A percentile compares a stretch with the other conserved stretches of the same genome.
phyloP scores from a whole-genome alignment of 1,284 basidiomycete species.

The Sanghuangporus weigelae region DNA sequence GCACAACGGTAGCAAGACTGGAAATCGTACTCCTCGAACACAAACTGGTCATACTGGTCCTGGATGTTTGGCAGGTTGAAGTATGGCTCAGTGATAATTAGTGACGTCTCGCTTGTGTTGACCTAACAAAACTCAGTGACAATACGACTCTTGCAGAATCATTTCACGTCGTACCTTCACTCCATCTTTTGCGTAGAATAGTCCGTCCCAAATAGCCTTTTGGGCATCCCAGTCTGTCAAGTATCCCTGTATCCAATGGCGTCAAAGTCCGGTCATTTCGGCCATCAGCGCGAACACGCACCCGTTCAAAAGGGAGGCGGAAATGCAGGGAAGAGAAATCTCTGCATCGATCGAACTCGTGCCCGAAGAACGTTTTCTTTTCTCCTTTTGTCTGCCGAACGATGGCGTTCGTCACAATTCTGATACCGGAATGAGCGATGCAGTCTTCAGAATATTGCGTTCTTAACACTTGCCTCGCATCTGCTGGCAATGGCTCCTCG shows the following conservation, averaged over 20 bases:
- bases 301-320: conserved; percentile 83
- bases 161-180: conserved; percentile 49
- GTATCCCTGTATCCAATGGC: conserved; percentile 58
- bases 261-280: conserved; percentile 14
- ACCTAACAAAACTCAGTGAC: conserved; percentile 42
- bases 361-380: conserved; percentile 73
- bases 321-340: conserved; percentile 79
- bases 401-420: conserved; percentile 74
- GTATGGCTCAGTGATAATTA: conserved; percentile 90
- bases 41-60: conserved; percentile 87
- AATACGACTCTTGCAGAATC: background rate
- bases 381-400: conserved; percentile 71
- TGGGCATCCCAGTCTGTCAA: conserved; percentile 90
- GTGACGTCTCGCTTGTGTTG: conserved; percentile 62
- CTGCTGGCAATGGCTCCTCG: background rate
- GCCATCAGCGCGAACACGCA: conserved; percentile 30
- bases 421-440: conserved; percentile 26
- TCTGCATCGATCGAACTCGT: conserved; percentile 69
- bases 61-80: conserved; percentile 90
- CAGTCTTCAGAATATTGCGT: conserved; percentile 10
- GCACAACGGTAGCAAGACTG: conserved; percentile 75
- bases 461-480: background rate
- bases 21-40: conserved; percentile 97
- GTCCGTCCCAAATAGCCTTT: conserved; percentile 85
- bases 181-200: conserved; percentile 62